Evolutionary conservation across 345 rosid species (phyloP), one percentile per base, ranked within the genome.

Genomic region (Dovyalis caffra): DNA sequence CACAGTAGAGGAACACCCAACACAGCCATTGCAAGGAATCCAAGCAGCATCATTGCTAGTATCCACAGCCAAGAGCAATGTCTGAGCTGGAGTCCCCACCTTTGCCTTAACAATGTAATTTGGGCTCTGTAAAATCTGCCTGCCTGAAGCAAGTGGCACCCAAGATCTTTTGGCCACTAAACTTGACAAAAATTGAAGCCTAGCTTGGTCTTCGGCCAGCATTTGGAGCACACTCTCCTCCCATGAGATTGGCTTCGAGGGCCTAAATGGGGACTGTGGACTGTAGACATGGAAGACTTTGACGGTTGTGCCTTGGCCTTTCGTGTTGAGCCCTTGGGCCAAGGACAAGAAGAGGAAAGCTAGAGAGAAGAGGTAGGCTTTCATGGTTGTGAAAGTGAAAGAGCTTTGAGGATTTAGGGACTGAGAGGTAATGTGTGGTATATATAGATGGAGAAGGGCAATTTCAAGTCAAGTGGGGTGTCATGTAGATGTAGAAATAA

Each of bases 131-230:
- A 81, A 64, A 43, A 89, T 86, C 85, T 83, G 90, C 34, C 94
- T 83, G 63, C 97, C 99, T 0, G 99, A 87, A 43, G 99, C 99
- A n/a, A 95, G 82, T 0, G 99, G 99, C 80, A 90, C 97, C 8
- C 85, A 83, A 8, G 97, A 83, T 71, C 78, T 93, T 82, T 62
- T 73, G 14, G 86, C 91, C 67, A 83, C 97, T 2, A 90, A 90
- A 83, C 90, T 93, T 2, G 97, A 82, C 80, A 93, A 75, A 82
- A 76, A 89, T 33, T 77, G 87, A 35, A 93, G 81, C 84, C 99
- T 85, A 69, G 85, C 89, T 78, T 87, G 86, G 86, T 95, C 99
- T 60, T 87, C 77, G 60, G 88, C 88, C 78, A 85, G 88, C 79
- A 82, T 85, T 75, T 92, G 80, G 35, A 90, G 86, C 33, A 95